phyloP scores from a whole-genome alignment of 305 asterid species.

The Euphrasia arctica region DNA sequence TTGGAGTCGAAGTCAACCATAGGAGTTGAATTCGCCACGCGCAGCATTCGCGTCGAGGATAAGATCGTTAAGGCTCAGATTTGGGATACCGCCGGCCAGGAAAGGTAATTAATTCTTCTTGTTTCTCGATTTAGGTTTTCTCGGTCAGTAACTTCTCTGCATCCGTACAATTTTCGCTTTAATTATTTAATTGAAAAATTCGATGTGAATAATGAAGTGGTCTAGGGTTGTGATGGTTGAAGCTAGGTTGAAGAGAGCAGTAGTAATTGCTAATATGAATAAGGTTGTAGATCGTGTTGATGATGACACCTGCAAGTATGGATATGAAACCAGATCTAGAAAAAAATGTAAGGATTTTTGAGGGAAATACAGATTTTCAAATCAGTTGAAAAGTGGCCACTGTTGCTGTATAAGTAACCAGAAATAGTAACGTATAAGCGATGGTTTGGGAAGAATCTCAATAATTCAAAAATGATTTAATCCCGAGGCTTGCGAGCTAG shows the following conservation, averaged over 20 bases:
- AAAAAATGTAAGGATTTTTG: conserved; percentile 18
- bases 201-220: conserved; percentile 17
- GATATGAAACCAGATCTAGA: conserved; percentile 24
- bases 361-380: conserved; percentile 9
- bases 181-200: neutral
- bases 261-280: no score
- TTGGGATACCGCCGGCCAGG: conserved; percentile 44
- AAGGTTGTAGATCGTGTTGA: neutral
- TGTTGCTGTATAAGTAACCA: neutral
- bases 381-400: neutral
- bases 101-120: conserved; percentile 28
- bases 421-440: neutral
- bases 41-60: conserved; percentile 37
- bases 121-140: neutral
- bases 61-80: conserved; percentile 42
- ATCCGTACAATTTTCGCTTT: neutral
- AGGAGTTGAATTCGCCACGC: conserved; percentile 41
- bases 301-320: conserved; percentile 6
- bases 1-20: conserved; percentile 39
- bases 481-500: conserved; percentile 8
- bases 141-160: neutral
- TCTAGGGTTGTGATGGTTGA: conserved; percentile 22
- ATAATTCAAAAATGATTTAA: neutral
- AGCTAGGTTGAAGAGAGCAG: neutral
- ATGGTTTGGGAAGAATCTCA: conserved; percentile 4